Evolutionary conservation across 768 basidiomycete species (phyloP), one percentile per base, ranked within the genome.

Genomic region (Pleurotus djamor): DNA sequence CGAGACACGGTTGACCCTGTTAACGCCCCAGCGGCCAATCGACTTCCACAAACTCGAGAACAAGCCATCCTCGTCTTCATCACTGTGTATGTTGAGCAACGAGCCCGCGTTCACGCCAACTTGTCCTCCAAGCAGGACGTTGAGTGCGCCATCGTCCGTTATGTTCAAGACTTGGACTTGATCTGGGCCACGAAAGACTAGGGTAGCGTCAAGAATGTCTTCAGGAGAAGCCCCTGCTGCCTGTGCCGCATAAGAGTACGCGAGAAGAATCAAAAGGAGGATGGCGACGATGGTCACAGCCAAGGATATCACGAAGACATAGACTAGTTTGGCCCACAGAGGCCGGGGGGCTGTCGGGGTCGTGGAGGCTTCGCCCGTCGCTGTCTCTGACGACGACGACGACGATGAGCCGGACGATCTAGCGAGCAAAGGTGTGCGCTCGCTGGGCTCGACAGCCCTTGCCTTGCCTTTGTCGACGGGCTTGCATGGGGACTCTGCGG

Each of bases 21-120:
- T 76, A 34, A 92, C 79, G 4, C 88, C 83, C 81, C 88, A 86
- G 36, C 88, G 78, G 2, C 89, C 91, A 14, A 91, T 59, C 1
- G 80, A 74, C 70, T 88, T 91, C 86, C 86, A 88, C 34, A 84
- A 59, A 48, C 71, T 71, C n/a, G 67, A 61, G 48, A 85, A 60
- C 5, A 83, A 41, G 34, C 75, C 74, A 58, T 89, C 76, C 16
- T 60, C 79, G 6, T 76, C 72, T 7, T 71, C 64, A 33, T 74
- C 72, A 9, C 72, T 72, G 57, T 83, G 82, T 10, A 89, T 79
- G 0, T 83, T 87, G 12, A 89, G 72, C 16, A 84, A 73, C 7
- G 76, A 68, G 1, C 87, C 88, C 5, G 86, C 89, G 67, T 92
- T 84, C n/a, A 92, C 61, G 0, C 91, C 91, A 13, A 89, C 66